Evolutionary conservation across 257 asterid species (phyloP).

Genomic region (Echium plantagineum): DNA sequence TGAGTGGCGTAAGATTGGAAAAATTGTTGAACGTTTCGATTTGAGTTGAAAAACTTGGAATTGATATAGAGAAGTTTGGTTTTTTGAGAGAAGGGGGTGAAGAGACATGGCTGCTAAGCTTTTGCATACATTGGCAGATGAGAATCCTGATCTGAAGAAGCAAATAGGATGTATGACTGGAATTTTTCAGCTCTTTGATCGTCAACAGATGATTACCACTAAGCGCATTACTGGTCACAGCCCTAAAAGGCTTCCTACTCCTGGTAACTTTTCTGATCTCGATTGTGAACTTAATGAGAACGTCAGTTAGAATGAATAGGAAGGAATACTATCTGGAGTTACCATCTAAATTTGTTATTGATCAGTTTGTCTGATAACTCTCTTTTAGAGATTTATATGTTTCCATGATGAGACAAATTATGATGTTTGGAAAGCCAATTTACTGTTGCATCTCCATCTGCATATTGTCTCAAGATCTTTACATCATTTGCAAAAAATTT

Average conservation of each 20-base stretch:
- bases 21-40: background rate
- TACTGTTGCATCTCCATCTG: background rate
- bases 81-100: slow-evolving; percentile 12
- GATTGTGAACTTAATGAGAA: background rate
- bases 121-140: slow-evolving; percentile 76
- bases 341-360: background rate
- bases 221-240: slow-evolving; percentile 38
- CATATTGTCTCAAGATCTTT: background rate
- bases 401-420: background rate
- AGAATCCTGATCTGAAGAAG: slow-evolving; percentile 67
- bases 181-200: slow-evolving; percentile 74
- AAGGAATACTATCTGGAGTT: background rate
- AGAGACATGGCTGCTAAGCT: slow-evolving; percentile 71
- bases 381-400: background rate
- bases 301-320: no score
- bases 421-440: background rate
- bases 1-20: background rate
- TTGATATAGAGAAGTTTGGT: slow-evolving; percentile 1
- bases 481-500: background rate
- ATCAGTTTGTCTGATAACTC: background rate
- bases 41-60: slow-evolving; percentile 1
- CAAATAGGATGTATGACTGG: slow-evolving; percentile 95
- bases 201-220: slow-evolving; percentile 40
- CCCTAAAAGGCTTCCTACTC: slow-evolving; percentile 31
- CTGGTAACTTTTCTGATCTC: slow-evolving; percentile 35